These are phyloP conservation scores for Sarcodon aspratus DNA, from an alignment of 768 basidiomycete species.

Conservation along the genomic window DNA sequence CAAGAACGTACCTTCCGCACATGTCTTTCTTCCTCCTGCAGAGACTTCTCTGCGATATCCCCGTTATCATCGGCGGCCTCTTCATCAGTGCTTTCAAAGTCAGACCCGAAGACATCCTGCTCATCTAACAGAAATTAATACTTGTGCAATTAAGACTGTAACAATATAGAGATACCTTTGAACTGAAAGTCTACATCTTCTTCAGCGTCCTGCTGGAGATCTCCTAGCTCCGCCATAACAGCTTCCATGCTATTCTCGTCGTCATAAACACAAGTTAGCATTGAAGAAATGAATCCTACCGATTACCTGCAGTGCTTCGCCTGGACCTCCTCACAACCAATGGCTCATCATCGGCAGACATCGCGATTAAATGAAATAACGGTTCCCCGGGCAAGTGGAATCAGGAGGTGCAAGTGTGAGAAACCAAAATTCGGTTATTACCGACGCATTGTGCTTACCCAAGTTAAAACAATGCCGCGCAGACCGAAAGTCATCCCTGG, in stretches of 20 bases:
- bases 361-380: conserved; percentile 1
- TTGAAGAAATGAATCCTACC: conserved; percentile 28
- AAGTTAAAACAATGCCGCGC: conserved; percentile 14
- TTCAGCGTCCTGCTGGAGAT: conserved; percentile 45
- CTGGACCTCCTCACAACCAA: conserved; percentile 45
- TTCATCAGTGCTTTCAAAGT: conserved; percentile 81
- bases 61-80: conserved; percentile 28
- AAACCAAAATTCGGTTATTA: neutral
- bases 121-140: conserved; percentile 39
- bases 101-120: conserved; percentile 71
- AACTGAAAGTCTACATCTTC: conserved; percentile 66
- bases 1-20: conserved; percentile 30
- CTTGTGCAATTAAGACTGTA: neutral
- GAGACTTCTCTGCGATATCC: conserved; percentile 41
- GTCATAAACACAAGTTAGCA: conserved; percentile 1
- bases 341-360: conserved; percentile 28
- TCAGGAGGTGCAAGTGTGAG: neutral
- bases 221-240: conserved; percentile 49
- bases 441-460: neutral
- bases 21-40: conserved; percentile 48
- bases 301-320: conserved; percentile 71
- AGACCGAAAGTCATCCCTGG: conserved; percentile 23
- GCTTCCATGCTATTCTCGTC: conserved; percentile 53
- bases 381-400: conserved; percentile 1
- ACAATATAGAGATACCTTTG: conserved; percentile 32